Evolutionary conservation across 1,284 basidiomycete genomes (phyloP).

Genomic region (Ceratobasidium sp.): DNA sequence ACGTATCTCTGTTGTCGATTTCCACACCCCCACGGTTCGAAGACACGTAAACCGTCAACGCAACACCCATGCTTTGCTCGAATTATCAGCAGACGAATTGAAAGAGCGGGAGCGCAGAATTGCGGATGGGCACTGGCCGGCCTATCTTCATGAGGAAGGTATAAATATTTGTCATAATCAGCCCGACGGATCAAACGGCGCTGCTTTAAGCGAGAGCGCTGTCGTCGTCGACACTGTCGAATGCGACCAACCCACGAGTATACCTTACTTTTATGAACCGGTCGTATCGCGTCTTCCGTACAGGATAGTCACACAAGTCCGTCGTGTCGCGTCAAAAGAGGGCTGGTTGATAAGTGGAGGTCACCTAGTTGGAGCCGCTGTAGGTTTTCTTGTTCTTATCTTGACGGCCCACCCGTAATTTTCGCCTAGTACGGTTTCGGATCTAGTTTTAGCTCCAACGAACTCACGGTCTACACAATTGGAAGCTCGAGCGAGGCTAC

Average conservation of each 20-base stretch:
- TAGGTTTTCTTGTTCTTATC: neutral
- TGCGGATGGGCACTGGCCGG: too few species aligned
- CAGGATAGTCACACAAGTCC: neutral
- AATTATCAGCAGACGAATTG: neutral
- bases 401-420: too few species aligned
- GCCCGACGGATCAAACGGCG: neutral
- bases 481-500: too few species aligned
- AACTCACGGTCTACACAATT: too few species aligned
- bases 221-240: neutral
- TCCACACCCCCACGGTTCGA: neutral
- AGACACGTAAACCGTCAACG: neutral
- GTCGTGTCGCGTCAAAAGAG: neutral
- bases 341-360: constrained; percentile 5
- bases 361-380: neutral
- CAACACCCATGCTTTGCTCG: neutral
- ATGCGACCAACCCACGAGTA: neutral
- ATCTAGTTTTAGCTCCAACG: too few species aligned
- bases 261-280: neutral
- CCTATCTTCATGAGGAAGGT: too few species aligned
- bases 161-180: too few species aligned
- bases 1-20: constrained; percentile 10
- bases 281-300: neutral
- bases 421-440: neutral
- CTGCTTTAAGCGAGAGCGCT: neutral
- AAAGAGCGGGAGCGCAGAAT: too few species aligned